Percentiles rank a stretch among this genome's conserved stretches.
Evolutionary conservation across 352 stramenopile species (phyloP).

Genomic region (Phytopythium sindhum): DNA sequence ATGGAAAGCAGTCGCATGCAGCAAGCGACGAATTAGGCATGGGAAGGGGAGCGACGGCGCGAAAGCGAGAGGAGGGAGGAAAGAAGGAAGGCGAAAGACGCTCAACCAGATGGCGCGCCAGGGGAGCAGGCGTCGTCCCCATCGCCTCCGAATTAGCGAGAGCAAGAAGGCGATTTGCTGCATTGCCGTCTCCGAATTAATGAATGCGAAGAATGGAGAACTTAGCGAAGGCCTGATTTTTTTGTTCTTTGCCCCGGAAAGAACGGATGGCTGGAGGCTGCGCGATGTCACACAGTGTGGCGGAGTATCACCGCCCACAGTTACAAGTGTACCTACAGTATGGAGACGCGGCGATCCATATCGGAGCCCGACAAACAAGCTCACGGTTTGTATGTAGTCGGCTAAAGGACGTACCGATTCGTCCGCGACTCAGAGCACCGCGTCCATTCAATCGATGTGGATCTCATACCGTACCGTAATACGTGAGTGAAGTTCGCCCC

Average conservation of each 20-base stretch:
- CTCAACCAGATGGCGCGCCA: background rate
- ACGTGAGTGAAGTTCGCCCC: background rate
- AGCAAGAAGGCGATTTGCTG: background rate
- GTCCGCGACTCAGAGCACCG: background rate
- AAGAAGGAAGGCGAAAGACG: background rate
- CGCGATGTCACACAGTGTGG: background rate
- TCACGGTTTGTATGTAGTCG: background rate
- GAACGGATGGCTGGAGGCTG: background rate
- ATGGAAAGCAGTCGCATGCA: background rate
- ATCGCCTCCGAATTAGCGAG: background rate
- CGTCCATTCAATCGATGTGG: constrained; percentile 3
- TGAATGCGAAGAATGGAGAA: too few species aligned
- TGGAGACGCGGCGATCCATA: background rate
- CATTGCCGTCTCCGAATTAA: background rate
- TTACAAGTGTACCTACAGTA: background rate
- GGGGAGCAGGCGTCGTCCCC: background rate
- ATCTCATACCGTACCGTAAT: background rate
- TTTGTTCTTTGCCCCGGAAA: background rate
- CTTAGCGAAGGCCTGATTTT: background rate
- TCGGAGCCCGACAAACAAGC: background rate
- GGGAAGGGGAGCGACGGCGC: background rate
- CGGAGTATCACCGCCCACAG: background rate
- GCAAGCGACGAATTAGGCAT: background rate
- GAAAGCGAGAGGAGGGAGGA: background rate
- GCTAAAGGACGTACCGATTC: background rate